Evolutionary conservation across 169 alveolate species (phyloP), one percentile per base, ranked within the genome.

Genomic region (Pseudocohnilembus persalinus): DNA sequence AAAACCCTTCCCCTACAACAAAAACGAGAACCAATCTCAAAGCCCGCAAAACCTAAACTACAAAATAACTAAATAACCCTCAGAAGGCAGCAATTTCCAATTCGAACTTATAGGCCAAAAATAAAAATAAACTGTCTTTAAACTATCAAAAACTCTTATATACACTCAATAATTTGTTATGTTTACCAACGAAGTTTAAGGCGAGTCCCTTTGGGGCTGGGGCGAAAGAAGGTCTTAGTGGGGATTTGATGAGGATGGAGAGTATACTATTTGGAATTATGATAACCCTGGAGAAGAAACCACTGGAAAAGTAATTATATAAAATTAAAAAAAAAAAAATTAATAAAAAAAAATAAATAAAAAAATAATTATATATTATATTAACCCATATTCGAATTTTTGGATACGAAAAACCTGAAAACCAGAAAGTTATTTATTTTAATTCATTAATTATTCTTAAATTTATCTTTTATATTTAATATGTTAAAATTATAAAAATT

Each of bases 201-300:
- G 72, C 63, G 87, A 83, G 73, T 31, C 88, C 64, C 81, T 92
- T 6, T 88, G 90, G 88, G 97, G 97, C 20, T 90, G 92, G 32
- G 97, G 97, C 29, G 96, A 95, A 83, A 88, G 96, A 89, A 94
- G 90, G 35, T 83, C 75, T 73, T 88, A 91, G 74, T 91, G 90
- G 88, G 85, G 89, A 86, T 82, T 90, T 34, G 83, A 83, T 31
- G 82, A 27, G 24, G 27, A 78, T 63, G 97, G 97, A 63, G 88
- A 89, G 29, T 95, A 95, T 88, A 90, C 95, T 30, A 90, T 94
- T 68, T 95, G 96, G 96, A 88, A 93, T n/a, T 91, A 92, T 84
- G 97, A 95, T 84, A 83, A 92, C 49, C 88, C 89, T 63, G 88
- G 88, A 49, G 92, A 93, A 74, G 77, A 83, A 82, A 92, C 92